Evolutionary conservation across 2,329 filamentous ascomycete genomes (phyloP).

Genomic region (Curvularia lunata): DNA sequence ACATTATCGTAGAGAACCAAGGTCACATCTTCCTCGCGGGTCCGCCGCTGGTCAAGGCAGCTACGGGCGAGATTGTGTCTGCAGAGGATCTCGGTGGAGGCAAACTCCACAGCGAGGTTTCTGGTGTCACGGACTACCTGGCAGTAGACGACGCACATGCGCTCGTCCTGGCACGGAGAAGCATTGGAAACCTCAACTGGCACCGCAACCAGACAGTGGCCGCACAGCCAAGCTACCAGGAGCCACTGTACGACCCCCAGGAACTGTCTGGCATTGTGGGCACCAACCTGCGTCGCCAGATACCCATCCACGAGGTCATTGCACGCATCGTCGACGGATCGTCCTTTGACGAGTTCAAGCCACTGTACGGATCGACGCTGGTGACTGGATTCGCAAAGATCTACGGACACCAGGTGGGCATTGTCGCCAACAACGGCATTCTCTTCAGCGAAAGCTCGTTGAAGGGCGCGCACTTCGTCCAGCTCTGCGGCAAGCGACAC

Average conservation of each 20-base stretch:
- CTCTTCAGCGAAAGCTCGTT: conserved; percentile 86
- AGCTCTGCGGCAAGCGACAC: conserved; percentile 87
- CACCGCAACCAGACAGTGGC: conserved; percentile 56
- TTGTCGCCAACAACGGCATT: conserved; percentile 95
- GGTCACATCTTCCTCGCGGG: conserved; percentile 98
- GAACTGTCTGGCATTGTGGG: conserved; percentile 90
- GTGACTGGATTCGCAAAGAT: conserved; percentile 89
- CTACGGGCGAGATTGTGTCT: conserved; percentile 89
- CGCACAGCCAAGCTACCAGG: conserved; percentile 61
- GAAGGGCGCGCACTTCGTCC: conserved; percentile 96
- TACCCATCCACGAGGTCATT: conserved; percentile 89
- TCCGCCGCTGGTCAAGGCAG: conserved; percentile 92
- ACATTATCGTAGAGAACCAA: conserved; percentile 92
- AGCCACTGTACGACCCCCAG: conserved; percentile 78
- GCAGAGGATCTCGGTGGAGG: conserved; percentile 92
- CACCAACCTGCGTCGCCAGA: conserved; percentile 83
- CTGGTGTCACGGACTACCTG: conserved; percentile 93
- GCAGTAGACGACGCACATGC: conserved; percentile 95
- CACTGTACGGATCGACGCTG: conserved; percentile 83
- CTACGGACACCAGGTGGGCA: conserved; percentile 88
- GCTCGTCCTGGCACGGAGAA: conserved; percentile 81
- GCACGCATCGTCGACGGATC: conserved; percentile 91
- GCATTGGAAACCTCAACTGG: conserved; percentile 89
- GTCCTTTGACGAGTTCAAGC: conserved; percentile 93
- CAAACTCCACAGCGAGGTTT: conserved; percentile 85